Percentiles rank a stretch among this genome's conserved stretches.
These are phyloP conservation scores for Ustilago bromivora DNA, from an alignment of 1,284 basidiomycete genomes.

Conservation along the genomic window DNA sequence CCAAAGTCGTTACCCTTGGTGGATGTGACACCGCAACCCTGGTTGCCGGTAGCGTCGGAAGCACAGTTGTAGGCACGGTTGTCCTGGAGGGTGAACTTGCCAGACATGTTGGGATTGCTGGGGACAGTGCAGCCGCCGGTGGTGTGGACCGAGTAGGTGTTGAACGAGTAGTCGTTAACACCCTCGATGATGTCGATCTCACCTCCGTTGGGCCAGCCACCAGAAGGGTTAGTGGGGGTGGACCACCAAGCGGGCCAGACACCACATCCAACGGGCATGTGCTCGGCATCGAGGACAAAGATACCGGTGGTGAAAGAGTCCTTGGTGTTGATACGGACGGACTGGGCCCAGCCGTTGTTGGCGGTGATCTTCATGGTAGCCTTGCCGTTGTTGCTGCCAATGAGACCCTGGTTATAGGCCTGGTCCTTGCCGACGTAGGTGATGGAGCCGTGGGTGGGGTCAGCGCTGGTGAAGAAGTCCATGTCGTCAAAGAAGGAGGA, in stretches of 20 bases:
- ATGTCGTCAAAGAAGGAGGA: slow-evolving; percentile 55
- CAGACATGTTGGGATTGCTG: slow-evolving; percentile 31
- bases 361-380: slow-evolving; percentile 47
- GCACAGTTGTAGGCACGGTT: slow-evolving; percentile 74
- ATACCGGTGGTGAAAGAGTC: slow-evolving; percentile 56
- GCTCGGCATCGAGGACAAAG: slow-evolving; percentile 55
- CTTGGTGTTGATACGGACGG: slow-evolving; percentile 57
- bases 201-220: slow-evolving; percentile 60
- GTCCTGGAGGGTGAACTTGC: slow-evolving; percentile 39
- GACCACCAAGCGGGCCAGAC: slow-evolving; percentile 68
- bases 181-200: slow-evolving; percentile 66
- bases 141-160: slow-evolving; percentile 60
- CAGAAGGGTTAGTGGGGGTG: slow-evolving; percentile 36
- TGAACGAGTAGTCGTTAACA: slow-evolving; percentile 55
- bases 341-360: slow-evolving; percentile 42
- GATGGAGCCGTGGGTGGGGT: slow-evolving; percentile 56
- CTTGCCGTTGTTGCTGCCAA: slow-evolving; percentile 41
- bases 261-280: slow-evolving; percentile 61
- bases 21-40: slow-evolving; percentile 77
- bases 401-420: slow-evolving; percentile 41
- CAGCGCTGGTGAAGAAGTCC: slow-evolving; percentile 53
- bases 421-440: slow-evolving; percentile 39
- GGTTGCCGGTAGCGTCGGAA: slow-evolving; percentile 74
- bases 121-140: slow-evolving; percentile 45
- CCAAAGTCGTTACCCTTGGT: slow-evolving; percentile 73